Percentiles rank a stretch among this genome's conserved stretches.
Conservation (phyloP, 129 eudicot species). For the Tanacetum coccineum region DNA sequence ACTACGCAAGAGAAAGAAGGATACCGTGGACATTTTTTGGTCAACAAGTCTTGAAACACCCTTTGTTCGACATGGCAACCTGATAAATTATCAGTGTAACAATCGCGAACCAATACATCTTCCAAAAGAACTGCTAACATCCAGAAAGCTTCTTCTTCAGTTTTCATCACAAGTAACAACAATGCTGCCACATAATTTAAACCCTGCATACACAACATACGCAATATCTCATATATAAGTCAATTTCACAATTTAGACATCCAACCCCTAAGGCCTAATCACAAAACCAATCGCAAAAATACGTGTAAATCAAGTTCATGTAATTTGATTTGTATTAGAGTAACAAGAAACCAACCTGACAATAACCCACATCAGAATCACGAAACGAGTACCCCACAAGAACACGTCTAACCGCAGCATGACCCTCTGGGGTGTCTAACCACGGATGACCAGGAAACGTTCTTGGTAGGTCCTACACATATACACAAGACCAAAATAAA, state of each 20-base stretch:
- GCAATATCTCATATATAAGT: neutral
- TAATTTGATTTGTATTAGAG: too few relatives aligned
- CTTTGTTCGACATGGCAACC: constrained; percentile 98
- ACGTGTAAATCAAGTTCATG: too few relatives aligned
- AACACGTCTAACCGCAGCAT: constrained; percentile 92
- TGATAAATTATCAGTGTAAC: constrained; percentile 78
- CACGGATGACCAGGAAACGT: constrained; percentile 98
- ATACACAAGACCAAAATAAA: neutral
- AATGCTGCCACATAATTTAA: constrained; percentile 91
- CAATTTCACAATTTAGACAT: neutral
- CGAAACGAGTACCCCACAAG: constrained; percentile 97
- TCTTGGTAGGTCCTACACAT: constrained; percentile 71
- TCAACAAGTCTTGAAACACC: constrained; percentile 74
- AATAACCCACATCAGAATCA: constrained; percentile 94
- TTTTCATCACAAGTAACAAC: constrained; percentile 88
- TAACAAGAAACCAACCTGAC: constrained; percentile 55
- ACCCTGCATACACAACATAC: constrained; percentile 49
- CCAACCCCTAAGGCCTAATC: neutral
- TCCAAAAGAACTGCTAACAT: constrained; percentile 93
- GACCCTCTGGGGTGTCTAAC: constrained; percentile 91
- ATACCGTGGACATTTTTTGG: constrained; percentile 83
- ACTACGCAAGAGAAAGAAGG: neutral
- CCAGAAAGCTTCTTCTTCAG: constrained; percentile 99
- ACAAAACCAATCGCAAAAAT: neutral
- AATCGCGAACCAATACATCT: constrained; percentile 77